A percentile compares a stretch with the other conserved stretches of the same genome.
Conservation (phyloP, 192 early-diverging fungal genomes). For the Coemansia sp. region DNA sequence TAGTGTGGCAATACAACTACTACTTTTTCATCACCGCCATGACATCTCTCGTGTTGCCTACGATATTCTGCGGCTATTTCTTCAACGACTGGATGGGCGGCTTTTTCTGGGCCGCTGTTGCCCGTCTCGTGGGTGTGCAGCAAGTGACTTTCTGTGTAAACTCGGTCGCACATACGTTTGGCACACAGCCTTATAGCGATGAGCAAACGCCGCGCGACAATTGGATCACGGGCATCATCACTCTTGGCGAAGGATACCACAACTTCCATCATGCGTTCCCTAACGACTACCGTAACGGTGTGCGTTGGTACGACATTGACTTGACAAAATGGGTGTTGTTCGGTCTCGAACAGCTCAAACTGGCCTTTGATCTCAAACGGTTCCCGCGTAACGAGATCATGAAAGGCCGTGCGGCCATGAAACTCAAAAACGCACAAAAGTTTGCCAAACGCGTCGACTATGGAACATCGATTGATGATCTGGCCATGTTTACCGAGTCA, state of each 20-base stretch:
- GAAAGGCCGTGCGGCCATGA: slow-evolving; percentile 72
- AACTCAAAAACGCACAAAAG: slow-evolving; percentile 71
- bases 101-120: slow-evolving; percentile 69
- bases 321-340: slow-evolving; percentile 81
- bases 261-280: slow-evolving; percentile 89
- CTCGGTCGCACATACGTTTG: slow-evolving; percentile 75
- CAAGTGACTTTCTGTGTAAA: slow-evolving; percentile 86
- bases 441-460: slow-evolving; percentile 69
- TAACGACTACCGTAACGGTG: slow-evolving; percentile 82
- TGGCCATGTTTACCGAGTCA: slow-evolving; percentile 68
- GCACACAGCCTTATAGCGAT: slow-evolving; percentile 77
- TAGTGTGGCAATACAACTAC: slow-evolving; percentile 72
- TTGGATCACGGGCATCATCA: slow-evolving; percentile 74
- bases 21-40: slow-evolving; percentile 70
- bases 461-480: slow-evolving; percentile 66
- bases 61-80: slow-evolving; percentile 74
- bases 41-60: slow-evolving; percentile 79
- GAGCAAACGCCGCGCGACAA: slow-evolving; percentile 82
- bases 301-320: slow-evolving; percentile 71
- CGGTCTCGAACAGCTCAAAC: slow-evolving; percentile 54
- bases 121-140: slow-evolving; percentile 73
- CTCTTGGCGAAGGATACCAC: slow-evolving; percentile 81
- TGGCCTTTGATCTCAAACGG: slow-evolving; percentile 64
- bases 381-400: slow-evolving; percentile 79
- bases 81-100: slow-evolving; percentile 79